Conservation (phyloP, 1,284 basidiomycete genomes). For the Rhodotorula sp. region DNA sequence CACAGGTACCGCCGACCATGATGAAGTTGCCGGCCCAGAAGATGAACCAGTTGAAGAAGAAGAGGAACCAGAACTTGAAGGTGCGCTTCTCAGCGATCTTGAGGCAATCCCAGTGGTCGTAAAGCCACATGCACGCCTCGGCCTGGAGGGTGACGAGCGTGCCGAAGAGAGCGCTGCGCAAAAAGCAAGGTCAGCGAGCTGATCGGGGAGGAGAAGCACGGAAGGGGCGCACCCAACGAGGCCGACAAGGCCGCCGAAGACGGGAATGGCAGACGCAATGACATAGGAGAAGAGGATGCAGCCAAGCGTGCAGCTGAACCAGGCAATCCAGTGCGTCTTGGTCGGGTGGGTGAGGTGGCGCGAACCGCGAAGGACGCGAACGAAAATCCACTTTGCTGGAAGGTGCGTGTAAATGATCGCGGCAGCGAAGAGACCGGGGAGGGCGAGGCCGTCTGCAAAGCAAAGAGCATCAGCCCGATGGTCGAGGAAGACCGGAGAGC, state of each 20-base stretch:
- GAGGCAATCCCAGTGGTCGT: constrained; percentile 17
- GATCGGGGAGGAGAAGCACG: background rate
- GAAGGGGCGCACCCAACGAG: constrained; percentile 11
- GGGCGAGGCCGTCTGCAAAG: constrained; percentile 48
- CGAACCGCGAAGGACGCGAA: constrained; percentile 62
- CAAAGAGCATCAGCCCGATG: constrained; percentile 7
- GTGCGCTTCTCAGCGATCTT: constrained; percentile 2
- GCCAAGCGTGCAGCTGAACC: constrained; percentile 58
- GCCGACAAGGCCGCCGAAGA: constrained; percentile 17
- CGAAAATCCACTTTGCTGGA: constrained; percentile 61
- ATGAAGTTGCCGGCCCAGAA: constrained; percentile 29
- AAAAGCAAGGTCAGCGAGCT: too few relatives aligned
- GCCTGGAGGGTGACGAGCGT: constrained; percentile 20
- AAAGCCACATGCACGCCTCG: constrained; percentile 32
- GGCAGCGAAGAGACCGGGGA: constrained; percentile 45
- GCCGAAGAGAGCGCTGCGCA: constrained; percentile 26
- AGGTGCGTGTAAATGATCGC: constrained; percentile 57
- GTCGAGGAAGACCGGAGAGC: background rate
- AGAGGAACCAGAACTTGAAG: background rate
- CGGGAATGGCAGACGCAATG: constrained; percentile 54
- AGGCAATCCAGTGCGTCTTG: constrained; percentile 61
- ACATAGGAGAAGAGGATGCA: constrained; percentile 56
- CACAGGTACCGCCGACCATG: constrained; percentile 30
- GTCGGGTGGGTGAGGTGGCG: constrained; percentile 65
- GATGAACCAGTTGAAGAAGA: constrained; percentile 23